phyloP scores from a whole-genome alignment of 805 yeast genomes.

The Citeromyces matritensis region DNA sequence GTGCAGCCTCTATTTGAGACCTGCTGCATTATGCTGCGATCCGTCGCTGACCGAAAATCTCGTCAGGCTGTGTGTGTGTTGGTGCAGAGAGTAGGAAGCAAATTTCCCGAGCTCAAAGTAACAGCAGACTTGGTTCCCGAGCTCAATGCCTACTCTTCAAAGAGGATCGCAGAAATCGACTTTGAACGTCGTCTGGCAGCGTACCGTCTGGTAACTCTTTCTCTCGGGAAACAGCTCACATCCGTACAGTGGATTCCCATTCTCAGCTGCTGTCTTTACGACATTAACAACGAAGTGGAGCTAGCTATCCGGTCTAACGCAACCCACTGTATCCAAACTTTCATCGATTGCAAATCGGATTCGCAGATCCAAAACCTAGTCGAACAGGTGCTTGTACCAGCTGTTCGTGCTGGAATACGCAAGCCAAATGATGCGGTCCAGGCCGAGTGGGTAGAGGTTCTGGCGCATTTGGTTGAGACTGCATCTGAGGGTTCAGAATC shows the following conservation, averaged over 20 bases:
- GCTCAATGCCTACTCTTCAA: conserved; percentile 53
- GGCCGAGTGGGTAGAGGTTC: conserved; percentile 51
- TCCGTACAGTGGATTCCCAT: conserved; percentile 70
- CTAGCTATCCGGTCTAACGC: conserved; percentile 71
- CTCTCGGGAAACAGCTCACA: conserved; percentile 22
- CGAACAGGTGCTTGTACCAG: conserved; percentile 37
- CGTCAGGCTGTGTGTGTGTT: conserved; percentile 48
- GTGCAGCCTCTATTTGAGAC: conserved; percentile 19
- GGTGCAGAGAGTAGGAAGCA: conserved; percentile 41
- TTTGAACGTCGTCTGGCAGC: conserved; percentile 62
- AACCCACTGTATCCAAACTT: conserved; percentile 42
- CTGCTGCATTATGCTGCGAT: conserved; percentile 42
- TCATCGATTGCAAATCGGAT: conserved; percentile 38
- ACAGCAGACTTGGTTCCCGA: conserved; percentile 43
- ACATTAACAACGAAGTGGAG: conserved; percentile 66
- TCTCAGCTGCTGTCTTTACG: conserved; percentile 50
- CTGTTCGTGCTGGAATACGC: conserved; percentile 52
- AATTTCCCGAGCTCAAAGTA: conserved; percentile 23
- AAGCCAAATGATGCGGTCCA: conserved; percentile 43
- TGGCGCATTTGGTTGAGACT: conserved; percentile 45
- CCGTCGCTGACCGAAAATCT: conserved; percentile 42
- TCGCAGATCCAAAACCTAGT: conserved; percentile 13
- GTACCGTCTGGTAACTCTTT: conserved; percentile 50
- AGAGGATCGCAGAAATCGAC: conserved; percentile 60
- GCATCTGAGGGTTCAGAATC: conserved; percentile 10